Base-by-base conservation (phyloP, 495 filamentous ascomycete genomes). In the Trypethelium eluteriae region DNA sequence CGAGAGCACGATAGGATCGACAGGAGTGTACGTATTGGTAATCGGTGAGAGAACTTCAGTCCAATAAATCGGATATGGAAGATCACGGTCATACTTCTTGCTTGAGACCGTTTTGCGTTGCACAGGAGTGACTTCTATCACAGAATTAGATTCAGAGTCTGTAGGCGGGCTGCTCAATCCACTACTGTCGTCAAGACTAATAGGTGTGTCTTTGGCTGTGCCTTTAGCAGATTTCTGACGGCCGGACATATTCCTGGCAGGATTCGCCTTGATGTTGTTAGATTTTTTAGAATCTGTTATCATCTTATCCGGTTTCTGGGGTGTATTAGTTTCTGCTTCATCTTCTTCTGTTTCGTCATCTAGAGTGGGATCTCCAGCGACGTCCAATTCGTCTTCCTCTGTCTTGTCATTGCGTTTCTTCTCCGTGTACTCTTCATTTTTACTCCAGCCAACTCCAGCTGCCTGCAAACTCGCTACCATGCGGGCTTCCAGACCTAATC, bases 11-110 rank as follows among this genome's bases (percentile, higher is more conserved):
- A 95, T 72, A 0, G 91, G 81, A 62, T 95, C 90, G 2, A 97
- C 88, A 0, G 91, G 79, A 44, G 92, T 85, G 57, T 89, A 90
- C 62, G 86, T 88, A 69, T 90, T 82, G 2, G 90, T 90, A 14
- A 88, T 80, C 0, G 92, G 87, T 0, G 91, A 97, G 16, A 92
- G 80, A 25, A 91, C 87, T 72, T 99, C 94, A 2, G 88, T 87
- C 94, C 95, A 99, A 77, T 96, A 99, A 66, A 87, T 89, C 2
- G 95, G 94, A 71, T 88, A 90, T 35, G 84, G 84, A 16, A 96
- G 80, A 66, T 93, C 91, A 9, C 77, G 78, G 69, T 96, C 91
- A 70, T 85, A 83, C 72, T 70, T 80, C 73, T 72, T 83, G 70
- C 70, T 79, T 77, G 65, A 77, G 4, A 71, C 70, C 63, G 71